Base-by-base conservation (phyloP, 768 basidiomycete genomes). In the Tephrocybe sp. region DNA sequence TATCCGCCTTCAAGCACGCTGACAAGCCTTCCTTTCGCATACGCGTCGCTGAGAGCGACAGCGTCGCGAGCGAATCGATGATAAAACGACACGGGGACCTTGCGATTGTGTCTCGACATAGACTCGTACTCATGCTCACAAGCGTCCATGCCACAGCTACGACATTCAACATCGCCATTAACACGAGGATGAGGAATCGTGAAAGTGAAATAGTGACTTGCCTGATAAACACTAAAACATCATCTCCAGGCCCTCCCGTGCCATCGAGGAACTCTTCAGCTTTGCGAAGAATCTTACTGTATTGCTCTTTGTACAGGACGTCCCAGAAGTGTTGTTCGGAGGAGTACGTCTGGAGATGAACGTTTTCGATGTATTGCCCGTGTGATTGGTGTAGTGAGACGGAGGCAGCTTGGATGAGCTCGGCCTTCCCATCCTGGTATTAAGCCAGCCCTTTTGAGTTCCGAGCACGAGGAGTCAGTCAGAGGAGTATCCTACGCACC, bases 1-100 rank as follows among this genome's bases (percentile, higher is more conserved):
- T 97, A 97, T 1, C 94, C 95, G 1, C 95, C 95, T 68, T 99
- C 95, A 1, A 99, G 80, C 0, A 97, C 89, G 57, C 91, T 93
- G 31, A 98, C 75, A 4, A 95, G 57, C 36, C 83, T 77, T 0
- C 93, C 91, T 1, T 64, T 59, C 0, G 90, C 82, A 54, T 83
- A 83, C 38, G 64, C 55, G 22, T 86, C 77, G 6, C 87, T 84
- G 48, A 99, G 78, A 0, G 57, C 62, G 45, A 78, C 72, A 0
- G 82, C 80, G 57, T 95, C 92, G 3, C 68, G 74, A 0, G 92
- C 83, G 59, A 97, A 95, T 9, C 81, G 85, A 57, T 86, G 70
- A 64, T 88, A 98, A 66, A 97, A 97, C 0, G 83, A 82, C 0
- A 83, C 75, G 0, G 94, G 94, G 0, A 97, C 91, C 53, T 86